phyloP scores from a whole-genome alignment of 2,329 filamentous ascomycete species.

The Cryphonectria carpinicola region DNA sequence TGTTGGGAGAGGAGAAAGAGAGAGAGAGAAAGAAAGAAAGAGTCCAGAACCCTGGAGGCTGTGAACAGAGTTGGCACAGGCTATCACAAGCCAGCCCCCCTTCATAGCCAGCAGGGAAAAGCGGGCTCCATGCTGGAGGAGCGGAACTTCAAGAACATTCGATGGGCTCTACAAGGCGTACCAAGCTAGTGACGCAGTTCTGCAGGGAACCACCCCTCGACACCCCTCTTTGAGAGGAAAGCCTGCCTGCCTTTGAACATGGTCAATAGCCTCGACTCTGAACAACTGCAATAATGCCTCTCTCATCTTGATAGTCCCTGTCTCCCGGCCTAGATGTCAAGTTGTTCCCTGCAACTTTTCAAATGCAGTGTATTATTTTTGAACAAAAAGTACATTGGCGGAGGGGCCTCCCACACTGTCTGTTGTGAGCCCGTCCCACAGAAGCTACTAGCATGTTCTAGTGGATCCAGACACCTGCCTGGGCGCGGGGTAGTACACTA shows the following conservation, averaged over 20 bases:
- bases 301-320: background rate
- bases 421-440: too few relatives aligned
- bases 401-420: too few relatives aligned
- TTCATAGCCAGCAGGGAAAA: constrained; percentile 18
- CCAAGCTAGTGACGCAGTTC: constrained; percentile 11
- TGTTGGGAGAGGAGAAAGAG: background rate
- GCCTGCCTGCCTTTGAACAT: background rate
- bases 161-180: constrained; percentile 14
- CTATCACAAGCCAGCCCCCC: constrained; percentile 14
- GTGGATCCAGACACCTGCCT: background rate
- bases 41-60: constrained; percentile 9
- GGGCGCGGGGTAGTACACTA: background rate
- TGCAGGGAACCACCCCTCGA: constrained; percentile 1
- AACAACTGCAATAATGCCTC: background rate
- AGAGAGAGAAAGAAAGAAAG: background rate
- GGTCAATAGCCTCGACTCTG: background rate
- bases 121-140: constrained; percentile 14
- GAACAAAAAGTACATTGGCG: background rate
- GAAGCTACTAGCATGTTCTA: constrained; percentile 17
- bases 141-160: constrained; percentile 28
- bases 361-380: background rate
- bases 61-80: constrained; percentile 11
- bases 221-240: background rate
- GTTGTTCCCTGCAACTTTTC: background rate
- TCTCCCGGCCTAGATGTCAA: background rate